Evolutionary conservation across 306 rosid species (phyloP), one percentile per base, ranked within the genome.

Genomic region (Cucurbita pepo): DNA sequence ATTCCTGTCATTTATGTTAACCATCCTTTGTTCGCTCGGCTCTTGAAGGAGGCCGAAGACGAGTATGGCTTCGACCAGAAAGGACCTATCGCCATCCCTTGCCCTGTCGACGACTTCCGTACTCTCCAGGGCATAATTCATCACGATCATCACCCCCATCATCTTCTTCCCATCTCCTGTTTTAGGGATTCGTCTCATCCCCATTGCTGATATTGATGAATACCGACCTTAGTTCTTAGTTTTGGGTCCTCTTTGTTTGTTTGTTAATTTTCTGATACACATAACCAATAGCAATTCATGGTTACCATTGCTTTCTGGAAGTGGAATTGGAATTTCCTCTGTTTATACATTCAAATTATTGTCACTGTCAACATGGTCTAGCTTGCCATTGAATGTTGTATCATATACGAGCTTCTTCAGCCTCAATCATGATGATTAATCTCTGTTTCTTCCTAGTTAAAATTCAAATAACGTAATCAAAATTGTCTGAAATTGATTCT

Each of bases 21-120:
- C 80, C 99, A 95, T 34, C 99, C 99, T 0, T 84, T 85, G 14
- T 95, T 95, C 85, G 80, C 82, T 80, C 82, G 85, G 50, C 77
- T 95, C 21, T 59, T 95, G 57, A 86, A 91, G 80, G 89, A 85
- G 44, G 95, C 97, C 13, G 99, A 95, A 77, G 88, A 91, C 4
- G 99, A 95, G 76, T 89, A 74, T 38, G 99, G 99, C 0, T 95
- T 95, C 6, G 83, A 88, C 54, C 99, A 89, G 54, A 83, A 88
- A 34, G 99, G 99, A 0, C 97, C 97, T 5, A 95, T 95, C 67
- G 80, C 85, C 40, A 91, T 95, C 5, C 99, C 97, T 0, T 95
- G 99, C 86, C 96, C 84, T 7, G 90, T 89, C 13, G 90, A 91
- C 52, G 77, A 89, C 54, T 95, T 95, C 3, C 89, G 88, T 22